Base-by-base conservation (phyloP, 352 stramenopile genomes). In the Phytophthora tentaculata region DNA sequence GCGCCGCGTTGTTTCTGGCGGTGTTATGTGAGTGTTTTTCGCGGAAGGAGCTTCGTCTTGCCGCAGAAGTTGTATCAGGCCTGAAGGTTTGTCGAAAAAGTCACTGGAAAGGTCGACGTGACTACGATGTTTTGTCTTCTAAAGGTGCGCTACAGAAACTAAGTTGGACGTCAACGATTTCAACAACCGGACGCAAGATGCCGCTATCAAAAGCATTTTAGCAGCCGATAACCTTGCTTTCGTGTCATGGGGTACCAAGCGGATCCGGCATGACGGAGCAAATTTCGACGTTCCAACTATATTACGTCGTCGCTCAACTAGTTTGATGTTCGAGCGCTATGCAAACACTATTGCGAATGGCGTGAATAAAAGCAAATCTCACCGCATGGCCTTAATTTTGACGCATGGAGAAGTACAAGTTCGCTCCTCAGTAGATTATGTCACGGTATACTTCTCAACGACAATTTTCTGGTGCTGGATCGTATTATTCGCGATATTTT, bases 361-460 rank as follows among this genome's bases (percentile, higher is more conserved):
- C 35, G 17, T 57, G 16, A 23, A 2, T 24, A 37, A 41, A 39
- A 19, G 1, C 10, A 57, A 22, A 3, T 57, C 57, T 26, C 52
- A 57, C 29, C 5, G 12, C 2, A 14, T 64, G n/a, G 20, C 47
- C 13, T 39, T 20, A 44, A 32, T 64, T 43, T 51, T 64, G 22
- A 64, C 57, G 5, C 8, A 64, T 44, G 57, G 57, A 13, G 57
- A 64, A 29, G 32, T 64, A 10, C 2, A 45, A 28, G 20, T 22
- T 13, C 57, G 57, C 5, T 29, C 19, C 5, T 47, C 57, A 2
- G 47, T 58, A 3, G 57, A 64, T n/a, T 57, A 57, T 52, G 57
- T 64, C 10, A 35, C 57, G 37, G 57, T 9, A 16, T 57, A n/a
- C 48, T 57, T 28, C 19, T 64, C 10, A 57, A 64, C 22, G 57